Conservation (phyloP, 2,329 filamentous ascomycete species). For the Paraconiothyrium brasiliense region DNA sequence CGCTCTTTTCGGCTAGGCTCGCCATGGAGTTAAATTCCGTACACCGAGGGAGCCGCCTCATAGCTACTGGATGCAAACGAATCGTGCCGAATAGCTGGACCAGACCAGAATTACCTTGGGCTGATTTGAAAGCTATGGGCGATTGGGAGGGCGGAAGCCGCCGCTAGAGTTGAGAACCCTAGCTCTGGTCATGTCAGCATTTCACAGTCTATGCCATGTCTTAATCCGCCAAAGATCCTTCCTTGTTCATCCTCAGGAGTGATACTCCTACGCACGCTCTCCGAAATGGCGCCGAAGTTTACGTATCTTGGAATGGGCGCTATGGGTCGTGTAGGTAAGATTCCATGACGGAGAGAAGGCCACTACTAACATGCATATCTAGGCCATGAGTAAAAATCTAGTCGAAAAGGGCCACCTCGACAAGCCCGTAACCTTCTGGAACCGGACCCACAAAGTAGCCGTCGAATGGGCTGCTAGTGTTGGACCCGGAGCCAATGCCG, state of each 20-base stretch:
- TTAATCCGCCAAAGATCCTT: conserved; percentile 6
- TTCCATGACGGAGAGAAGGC: neutral
- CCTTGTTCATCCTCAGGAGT: neutral
- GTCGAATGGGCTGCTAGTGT: conserved; percentile 12
- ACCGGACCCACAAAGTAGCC: conserved; percentile 13
- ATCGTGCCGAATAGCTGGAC: neutral
- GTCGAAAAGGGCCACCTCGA: conserved; percentile 17
- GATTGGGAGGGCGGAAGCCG: conserved; percentile 7
- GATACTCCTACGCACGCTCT: neutral
- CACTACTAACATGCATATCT: neutral
- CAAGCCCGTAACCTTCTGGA: conserved; percentile 15
- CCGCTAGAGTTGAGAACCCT: neutral
- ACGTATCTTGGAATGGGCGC: conserved; percentile 14
- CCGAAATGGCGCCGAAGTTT: conserved; percentile 12
- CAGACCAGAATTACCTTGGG: conserved; percentile 1
- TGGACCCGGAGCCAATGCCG: conserved; percentile 7
- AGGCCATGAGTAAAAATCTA: conserved; percentile 17
- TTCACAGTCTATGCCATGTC: conserved; percentile 4
- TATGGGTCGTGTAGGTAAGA: conserved; percentile 11
- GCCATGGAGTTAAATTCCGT: conserved; percentile 1
- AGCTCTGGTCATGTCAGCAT: conserved; percentile 11
- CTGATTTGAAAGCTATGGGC: conserved; percentile 5
- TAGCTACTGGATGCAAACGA: neutral
- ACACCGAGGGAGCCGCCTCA: conserved; percentile 4
- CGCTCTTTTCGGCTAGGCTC: neutral